Base-by-base conservation (phyloP, 2,329 filamentous ascomycete genomes). In the Botrytis fragariae region DNA sequence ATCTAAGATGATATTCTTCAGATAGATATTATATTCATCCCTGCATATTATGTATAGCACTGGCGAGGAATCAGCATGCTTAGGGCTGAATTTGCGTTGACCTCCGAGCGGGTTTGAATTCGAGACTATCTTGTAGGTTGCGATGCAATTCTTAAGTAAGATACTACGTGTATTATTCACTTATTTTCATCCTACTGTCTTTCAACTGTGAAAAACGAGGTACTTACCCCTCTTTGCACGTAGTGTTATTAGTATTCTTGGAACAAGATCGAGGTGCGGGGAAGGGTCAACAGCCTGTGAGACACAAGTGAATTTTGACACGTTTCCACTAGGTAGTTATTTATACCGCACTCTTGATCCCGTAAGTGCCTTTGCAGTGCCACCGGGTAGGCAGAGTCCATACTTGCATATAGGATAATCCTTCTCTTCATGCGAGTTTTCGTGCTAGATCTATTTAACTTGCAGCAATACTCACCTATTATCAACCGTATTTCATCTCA, bases 51-150 rank as follows among this genome's bases (percentile, higher is more conserved):
- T 1, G 48, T 51, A n/a, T 14, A 51, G 2, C 10, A 12, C 12
- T 6, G 10, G 10, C 48, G 48, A 51, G 20, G 20, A 45, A 45
- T 45, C 18, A 22, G 20, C 44, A 45, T 4, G 7, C 20, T 44
- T 7, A 44, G 16, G 16, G 1, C 16, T 9, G 18, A 9, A 22
- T 9, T 2, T 45, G 18, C 22, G 0, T 22, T 9, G 4, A 9
- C 8, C 1, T 22, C 44, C 2, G 20, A 45, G 44, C 3, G 5
- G 12, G 4, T n/a, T 51, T 14, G 12, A n/a, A 51, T 14, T 14
- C 5, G 25, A 1, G 0, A 12, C 48, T 51, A 6, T 51, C 25
- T 51, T 51, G 2, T 12, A 14, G 45, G 22, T 51, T 12, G 22
- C 0, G 22, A 4, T 25, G 22, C 20, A 25, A 25, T 25, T 48